Conservation (phyloP, 2,329 filamentous ascomycete species). For the Penicillium thymicola region DNA sequence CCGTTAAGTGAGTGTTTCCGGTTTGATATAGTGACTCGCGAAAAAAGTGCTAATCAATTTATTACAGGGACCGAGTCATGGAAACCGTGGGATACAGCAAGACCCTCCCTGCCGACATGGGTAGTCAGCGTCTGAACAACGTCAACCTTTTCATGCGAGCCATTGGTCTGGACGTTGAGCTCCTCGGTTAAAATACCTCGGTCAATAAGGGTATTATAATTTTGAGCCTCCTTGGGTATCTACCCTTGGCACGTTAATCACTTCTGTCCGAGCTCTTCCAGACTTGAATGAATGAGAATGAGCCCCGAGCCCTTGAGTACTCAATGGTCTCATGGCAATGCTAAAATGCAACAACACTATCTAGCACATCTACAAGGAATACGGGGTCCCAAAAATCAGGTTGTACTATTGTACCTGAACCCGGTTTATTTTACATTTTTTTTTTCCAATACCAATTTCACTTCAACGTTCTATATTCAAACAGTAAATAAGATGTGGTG, state of each 20-base stretch:
- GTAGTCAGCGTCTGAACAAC: slow-evolving; percentile 76
- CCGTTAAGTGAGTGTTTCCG: slow-evolving; percentile 66
- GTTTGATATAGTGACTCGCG: neutral
- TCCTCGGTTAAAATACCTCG: slow-evolving; percentile 52
- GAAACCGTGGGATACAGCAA: slow-evolving; percentile 88
- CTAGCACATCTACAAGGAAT: neutral
- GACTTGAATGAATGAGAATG: neutral
- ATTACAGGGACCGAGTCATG: slow-evolving; percentile 75
- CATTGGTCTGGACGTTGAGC: slow-evolving; percentile 94
- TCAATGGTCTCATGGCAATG: neutral
- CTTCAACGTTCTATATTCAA: neutral
- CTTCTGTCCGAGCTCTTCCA: neutral
- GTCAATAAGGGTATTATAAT: neutral
- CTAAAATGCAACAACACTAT: neutral
- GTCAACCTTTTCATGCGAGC: slow-evolving; percentile 99
- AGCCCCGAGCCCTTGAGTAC: neutral
- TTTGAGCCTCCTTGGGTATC: neutral
- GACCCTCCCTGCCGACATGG: slow-evolving; percentile 82
- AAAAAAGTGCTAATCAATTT: slow-evolving; percentile 14
- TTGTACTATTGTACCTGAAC: neutral
- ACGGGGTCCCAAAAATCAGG: neutral
- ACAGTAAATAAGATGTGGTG: neutral
- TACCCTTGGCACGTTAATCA: neutral
- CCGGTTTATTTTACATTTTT: slow-evolving; percentile 2
- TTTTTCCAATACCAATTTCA: slow-evolving; percentile 12